These are phyloP conservation scores for Chamaecyparis obtusa DNA, from an alignment of 75 land plant genomes.

Conservation along the genomic window DNA sequence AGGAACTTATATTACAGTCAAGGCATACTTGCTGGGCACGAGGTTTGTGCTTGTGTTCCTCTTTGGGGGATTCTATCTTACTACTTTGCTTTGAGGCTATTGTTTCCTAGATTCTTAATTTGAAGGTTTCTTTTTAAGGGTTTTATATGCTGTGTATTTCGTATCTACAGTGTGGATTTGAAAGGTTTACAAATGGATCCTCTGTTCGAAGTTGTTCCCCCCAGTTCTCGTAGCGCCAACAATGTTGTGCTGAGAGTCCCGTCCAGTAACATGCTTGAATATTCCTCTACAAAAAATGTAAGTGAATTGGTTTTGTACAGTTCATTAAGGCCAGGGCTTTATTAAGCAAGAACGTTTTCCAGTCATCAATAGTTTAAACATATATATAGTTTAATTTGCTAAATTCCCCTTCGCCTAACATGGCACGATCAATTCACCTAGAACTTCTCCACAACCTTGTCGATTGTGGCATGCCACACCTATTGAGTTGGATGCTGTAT, in stretches of 20 bases:
- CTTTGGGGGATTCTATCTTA: background rate
- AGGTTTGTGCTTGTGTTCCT: background rate
- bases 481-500: no score
- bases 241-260: constrained; percentile 31
- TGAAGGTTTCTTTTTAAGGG: background rate
- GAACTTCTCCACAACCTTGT: no score
- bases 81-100: background rate
- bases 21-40: constrained; percentile 7
- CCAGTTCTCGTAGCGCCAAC: constrained; percentile 44
- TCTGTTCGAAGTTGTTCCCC: constrained; percentile 30
- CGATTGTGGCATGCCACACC: no score
- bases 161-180: constrained; percentile 43
- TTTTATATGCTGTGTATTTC: background rate
- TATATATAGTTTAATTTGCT: no score
- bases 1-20: constrained; percentile 8
- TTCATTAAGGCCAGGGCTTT: background rate
- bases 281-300: constrained; percentile 1
- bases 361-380: no score
- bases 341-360: no score
- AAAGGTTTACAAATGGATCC: constrained; percentile 54
- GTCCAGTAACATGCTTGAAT: background rate
- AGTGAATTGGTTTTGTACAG: background rate
- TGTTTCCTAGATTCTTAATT: background rate
- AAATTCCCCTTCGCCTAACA: no score
- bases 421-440: no score